These are phyloP conservation scores for Coniophora puteana DNA, from an alignment of 1,284 basidiomycete species.

Conservation along the genomic window DNA sequence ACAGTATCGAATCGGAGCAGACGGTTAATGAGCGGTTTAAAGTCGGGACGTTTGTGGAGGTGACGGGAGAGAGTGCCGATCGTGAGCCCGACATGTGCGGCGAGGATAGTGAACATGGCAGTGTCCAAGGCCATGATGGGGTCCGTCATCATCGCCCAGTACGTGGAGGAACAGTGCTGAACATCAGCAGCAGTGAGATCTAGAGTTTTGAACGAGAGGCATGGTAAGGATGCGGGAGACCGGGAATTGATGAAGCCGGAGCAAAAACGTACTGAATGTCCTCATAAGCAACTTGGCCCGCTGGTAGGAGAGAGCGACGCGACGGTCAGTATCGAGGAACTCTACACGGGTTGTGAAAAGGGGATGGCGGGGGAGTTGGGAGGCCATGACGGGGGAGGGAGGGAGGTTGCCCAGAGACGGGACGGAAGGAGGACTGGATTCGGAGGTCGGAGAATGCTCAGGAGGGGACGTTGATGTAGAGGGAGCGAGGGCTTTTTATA, in stretches of 20 bases:
- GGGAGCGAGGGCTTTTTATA: constrained; percentile 17
- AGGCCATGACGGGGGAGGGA: constrained; percentile 31
- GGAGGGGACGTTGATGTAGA: constrained; percentile 1
- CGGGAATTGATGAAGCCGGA: constrained; percentile 4
- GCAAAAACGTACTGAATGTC: constrained; percentile 38
- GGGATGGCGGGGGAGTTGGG: constrained; percentile 37
- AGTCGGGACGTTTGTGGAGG: constrained; percentile 41
- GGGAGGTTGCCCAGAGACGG: too few relatives aligned
- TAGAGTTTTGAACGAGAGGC: constrained; percentile 14
- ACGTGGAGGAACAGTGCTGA: constrained; percentile 40
- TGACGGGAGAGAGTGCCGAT: constrained; percentile 48
- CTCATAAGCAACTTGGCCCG: constrained; percentile 42
- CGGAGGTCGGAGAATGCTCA: constrained; percentile 3
- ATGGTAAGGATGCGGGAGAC: constrained; percentile 10
- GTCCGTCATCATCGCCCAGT: constrained; percentile 48
- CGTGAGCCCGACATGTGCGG: constrained; percentile 44
- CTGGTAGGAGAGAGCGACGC: constrained; percentile 44
- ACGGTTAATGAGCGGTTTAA: constrained; percentile 40
- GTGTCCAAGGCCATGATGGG: constrained; percentile 44
- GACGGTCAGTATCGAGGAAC: constrained; percentile 39
- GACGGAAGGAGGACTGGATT: too few relatives aligned
- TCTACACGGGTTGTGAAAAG: constrained; percentile 41
- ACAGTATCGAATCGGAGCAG: constrained; percentile 46
- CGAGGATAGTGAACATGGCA: constrained; percentile 45
- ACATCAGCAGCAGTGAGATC: constrained; percentile 41